phyloP scores from a whole-genome alignment of 179 eudicot species.

The Beta corolliflora region DNA sequence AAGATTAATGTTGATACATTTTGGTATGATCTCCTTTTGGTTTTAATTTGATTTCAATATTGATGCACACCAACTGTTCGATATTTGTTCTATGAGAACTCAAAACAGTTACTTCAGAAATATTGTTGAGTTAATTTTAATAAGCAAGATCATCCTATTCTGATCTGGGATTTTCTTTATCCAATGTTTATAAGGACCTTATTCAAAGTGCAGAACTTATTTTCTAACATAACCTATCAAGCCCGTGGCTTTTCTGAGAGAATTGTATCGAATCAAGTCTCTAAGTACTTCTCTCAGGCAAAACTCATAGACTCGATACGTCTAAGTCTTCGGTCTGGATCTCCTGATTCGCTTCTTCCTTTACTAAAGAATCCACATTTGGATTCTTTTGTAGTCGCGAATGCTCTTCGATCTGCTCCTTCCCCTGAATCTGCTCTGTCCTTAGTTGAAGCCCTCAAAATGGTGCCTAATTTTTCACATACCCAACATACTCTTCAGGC shows the following conservation, averaged over 20 bases:
- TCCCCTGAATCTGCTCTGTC: constrained; percentile 70
- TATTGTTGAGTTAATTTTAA: background rate
- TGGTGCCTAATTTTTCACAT: constrained; percentile 61
- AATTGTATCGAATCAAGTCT: constrained; percentile 43
- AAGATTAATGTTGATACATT: background rate
- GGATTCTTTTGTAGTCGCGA: constrained; percentile 83
- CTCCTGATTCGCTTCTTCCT: constrained; percentile 42
- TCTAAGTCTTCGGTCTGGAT: constrained; percentile 53
- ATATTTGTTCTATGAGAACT: constrained; percentile 32
- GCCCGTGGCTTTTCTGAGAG: constrained; percentile 44
- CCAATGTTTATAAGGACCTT: constrained; percentile 31
- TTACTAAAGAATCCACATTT: constrained; percentile 53
- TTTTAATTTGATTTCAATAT: background rate
- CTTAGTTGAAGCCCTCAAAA: constrained; percentile 57
- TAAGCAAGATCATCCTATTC: background rate
- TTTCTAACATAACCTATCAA: constrained; percentile 29
- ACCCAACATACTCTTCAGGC: constrained; percentile 69
- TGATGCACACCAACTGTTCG: constrained; percentile 55
- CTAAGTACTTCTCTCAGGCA: constrained; percentile 69
- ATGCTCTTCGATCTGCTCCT: constrained; percentile 80
- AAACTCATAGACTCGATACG: constrained; percentile 78
- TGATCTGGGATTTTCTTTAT: background rate
- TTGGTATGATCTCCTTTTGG: background rate
- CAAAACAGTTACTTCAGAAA: background rate
- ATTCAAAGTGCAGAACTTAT: constrained; percentile 21